A percentile compares a stretch with the other conserved stretches of the same genome.
Evolutionary conservation across 768 basidiomycete species (phyloP).

Genomic region (Lentinus brumalis): DNA sequence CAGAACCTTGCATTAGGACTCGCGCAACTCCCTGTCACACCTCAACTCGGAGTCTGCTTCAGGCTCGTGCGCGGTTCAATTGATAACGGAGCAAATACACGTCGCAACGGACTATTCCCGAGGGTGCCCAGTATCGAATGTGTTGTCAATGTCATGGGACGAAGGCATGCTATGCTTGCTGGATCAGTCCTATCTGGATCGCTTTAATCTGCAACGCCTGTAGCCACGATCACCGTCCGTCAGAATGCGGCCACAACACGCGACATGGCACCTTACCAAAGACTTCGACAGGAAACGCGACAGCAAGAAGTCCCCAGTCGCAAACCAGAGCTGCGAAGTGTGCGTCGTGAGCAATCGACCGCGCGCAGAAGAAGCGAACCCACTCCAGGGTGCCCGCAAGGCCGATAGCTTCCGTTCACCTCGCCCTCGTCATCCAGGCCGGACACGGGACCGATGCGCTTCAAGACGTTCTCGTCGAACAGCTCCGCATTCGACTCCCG

Average conservation of each 20-base stretch:
- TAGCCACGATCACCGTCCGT: no score
- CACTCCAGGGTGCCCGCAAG: conserved; percentile 46
- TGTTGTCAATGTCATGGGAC: no score
- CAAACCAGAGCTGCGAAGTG: conserved; percentile 41
- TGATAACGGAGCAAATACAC: no score
- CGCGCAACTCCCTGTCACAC: no score
- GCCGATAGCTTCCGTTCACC: conserved; percentile 38
- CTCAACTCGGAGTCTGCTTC: no score
- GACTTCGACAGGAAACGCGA: conserved; percentile 40
- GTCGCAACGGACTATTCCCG: no score
- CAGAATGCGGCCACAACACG: no score
- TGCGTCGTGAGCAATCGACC: neutral
- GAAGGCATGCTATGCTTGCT: neutral
- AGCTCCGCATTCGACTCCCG: conserved; percentile 33
- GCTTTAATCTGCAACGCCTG: conserved; percentile 17
- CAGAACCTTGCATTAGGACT: no score
- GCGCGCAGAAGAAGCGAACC: neutral
- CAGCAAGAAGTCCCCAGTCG: conserved; percentile 38
- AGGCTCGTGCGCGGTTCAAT: no score
- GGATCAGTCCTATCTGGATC: conserved; percentile 8
- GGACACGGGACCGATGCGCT: conserved; percentile 36
- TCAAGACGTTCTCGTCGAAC: conserved; percentile 40
- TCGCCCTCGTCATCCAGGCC: conserved; percentile 48
- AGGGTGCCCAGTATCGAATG: no score
- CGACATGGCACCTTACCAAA: conserved; percentile 27